These are phyloP conservation scores for Thamnidium elegans DNA, from an alignment of 192 early-diverging fungal species.

Conservation along the genomic window DNA sequence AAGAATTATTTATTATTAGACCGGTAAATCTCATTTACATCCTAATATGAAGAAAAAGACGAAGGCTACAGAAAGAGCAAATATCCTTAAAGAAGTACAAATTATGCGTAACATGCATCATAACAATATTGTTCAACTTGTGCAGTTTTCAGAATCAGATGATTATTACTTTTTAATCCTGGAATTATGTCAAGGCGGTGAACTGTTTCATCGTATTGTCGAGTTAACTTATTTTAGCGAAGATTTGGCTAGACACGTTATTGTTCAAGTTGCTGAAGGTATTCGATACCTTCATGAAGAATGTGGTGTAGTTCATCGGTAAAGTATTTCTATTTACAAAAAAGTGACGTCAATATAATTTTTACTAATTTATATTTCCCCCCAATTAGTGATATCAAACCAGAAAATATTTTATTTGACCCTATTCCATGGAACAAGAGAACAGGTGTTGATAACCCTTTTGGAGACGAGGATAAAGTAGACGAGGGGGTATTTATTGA, in stretches of 20 bases:
- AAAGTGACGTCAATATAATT: not conserved
- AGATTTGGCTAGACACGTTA: conserved; percentile 73
- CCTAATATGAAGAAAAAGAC: conserved; percentile 39
- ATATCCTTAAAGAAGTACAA: conserved; percentile 84
- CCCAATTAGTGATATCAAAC: conserved; percentile 79
- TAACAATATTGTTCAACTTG: conserved; percentile 70
- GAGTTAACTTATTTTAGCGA: conserved; percentile 81
- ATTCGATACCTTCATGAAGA: conserved; percentile 83
- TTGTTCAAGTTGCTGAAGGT: conserved; percentile 82
- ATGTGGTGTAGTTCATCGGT: conserved; percentile 75
- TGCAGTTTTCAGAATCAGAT: conserved; percentile 74
- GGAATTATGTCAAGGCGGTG: conserved; percentile 85
- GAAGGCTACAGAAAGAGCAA: conserved; percentile 52
- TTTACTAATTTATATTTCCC: not conserved
- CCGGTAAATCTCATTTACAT: conserved; percentile 33
- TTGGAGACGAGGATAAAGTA: conserved; percentile 63
- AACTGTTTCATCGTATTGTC: conserved; percentile 86
- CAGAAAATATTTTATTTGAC: conserved; percentile 84
- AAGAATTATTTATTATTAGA: conserved; percentile 5
- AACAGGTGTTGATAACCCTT: conserved; percentile 27
- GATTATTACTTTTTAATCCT: conserved; percentile 76
- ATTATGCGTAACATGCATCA: conserved; percentile 82
- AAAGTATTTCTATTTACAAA: not conserved
- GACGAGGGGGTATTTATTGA: conserved; percentile 72
- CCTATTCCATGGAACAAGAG: conserved; percentile 60